Conservation (phyloP, 495 filamentous ascomycete species). For the Bombardia bombarda region DNA sequence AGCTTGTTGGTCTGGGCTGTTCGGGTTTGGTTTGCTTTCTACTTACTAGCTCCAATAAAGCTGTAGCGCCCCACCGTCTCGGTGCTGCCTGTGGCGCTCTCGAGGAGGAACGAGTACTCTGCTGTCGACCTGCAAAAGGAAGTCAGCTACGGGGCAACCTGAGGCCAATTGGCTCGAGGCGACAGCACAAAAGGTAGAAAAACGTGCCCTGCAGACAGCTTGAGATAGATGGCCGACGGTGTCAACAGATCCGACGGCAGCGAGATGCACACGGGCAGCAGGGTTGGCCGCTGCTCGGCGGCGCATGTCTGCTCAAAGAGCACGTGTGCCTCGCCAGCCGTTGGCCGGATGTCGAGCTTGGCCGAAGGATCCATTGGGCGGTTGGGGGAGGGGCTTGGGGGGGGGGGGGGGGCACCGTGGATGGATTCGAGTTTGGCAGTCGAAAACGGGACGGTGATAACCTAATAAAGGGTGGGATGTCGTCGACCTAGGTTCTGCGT, state of each 20-base stretch:
- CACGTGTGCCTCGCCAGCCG: conserved; percentile 15
- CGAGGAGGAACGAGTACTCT: conserved; percentile 79
- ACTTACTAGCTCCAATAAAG: conserved; percentile 74
- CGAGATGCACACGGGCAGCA: conserved; percentile 77
- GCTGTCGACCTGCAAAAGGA: conserved; percentile 49
- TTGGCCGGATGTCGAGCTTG: conserved; percentile 21
- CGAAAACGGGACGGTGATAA: too few species aligned
- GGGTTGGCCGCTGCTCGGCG: conserved; percentile 46
- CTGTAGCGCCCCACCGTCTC: conserved; percentile 90
- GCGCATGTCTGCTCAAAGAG: conserved; percentile 19
- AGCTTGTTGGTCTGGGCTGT: too few species aligned
- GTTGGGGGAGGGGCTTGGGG: too few species aligned
- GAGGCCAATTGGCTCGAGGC: conserved; percentile 3
- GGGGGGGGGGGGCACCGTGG: too few species aligned
- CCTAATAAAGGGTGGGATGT: too few species aligned
- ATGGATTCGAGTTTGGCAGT: too few species aligned
- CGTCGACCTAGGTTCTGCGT: too few species aligned
- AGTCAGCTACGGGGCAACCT: not conserved
- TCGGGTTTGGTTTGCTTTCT: too few species aligned
- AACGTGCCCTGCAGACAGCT: conserved; percentile 44
- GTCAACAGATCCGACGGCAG: conserved; percentile 89
- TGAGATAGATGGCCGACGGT: conserved; percentile 84
- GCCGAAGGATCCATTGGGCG: conserved; percentile 12
- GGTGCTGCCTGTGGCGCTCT: conserved; percentile 87
- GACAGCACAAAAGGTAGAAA: not conserved